Conservation (phyloP, 116 monocot genomes). For the Papilionanthe hybrid region DNA sequence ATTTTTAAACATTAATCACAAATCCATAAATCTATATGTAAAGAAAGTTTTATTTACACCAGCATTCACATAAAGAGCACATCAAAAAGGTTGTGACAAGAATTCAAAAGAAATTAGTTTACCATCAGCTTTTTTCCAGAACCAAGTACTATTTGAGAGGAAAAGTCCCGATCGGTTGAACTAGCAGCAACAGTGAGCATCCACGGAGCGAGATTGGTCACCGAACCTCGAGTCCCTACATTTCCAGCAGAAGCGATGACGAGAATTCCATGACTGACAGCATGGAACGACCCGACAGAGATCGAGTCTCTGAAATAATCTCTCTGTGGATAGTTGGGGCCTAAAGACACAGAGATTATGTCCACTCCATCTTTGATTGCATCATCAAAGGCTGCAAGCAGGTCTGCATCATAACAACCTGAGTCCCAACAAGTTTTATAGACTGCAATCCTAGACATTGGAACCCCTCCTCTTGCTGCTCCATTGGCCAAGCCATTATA, state of each 20-base stretch:
- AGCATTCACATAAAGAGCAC: too few species aligned
- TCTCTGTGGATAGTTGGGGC: conserved; percentile 56
- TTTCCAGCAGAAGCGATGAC: conserved; percentile 82
- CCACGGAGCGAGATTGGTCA: conserved; percentile 81
- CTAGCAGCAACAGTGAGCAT: conserved; percentile 75
- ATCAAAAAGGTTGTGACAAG: too few species aligned
- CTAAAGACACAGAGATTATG: conserved; percentile 65
- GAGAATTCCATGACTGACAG: conserved; percentile 53
- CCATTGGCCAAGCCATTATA: conserved; percentile 57
- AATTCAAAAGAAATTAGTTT: neutral
- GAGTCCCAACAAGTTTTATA: conserved; percentile 83
- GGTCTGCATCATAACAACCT: conserved; percentile 73
- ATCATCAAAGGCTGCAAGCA: conserved; percentile 80
- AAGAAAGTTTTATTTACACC: too few species aligned
- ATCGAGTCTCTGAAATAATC: conserved; percentile 67
- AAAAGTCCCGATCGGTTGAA: conserved; percentile 67
- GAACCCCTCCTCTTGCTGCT: conserved; percentile 62
- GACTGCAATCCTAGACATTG: conserved; percentile 72
- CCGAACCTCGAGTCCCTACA: conserved; percentile 47
- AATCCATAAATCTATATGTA: too few species aligned
- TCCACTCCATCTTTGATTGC: conserved; percentile 76
- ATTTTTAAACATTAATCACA: too few species aligned
- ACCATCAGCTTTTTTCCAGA: conserved; percentile 31
- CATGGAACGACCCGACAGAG: conserved; percentile 83
- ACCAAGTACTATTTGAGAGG: conserved; percentile 52